These are phyloP conservation scores for Sarcomyxa edulis DNA, from an alignment of 768 basidiomycete species.

Conservation along the genomic window DNA sequence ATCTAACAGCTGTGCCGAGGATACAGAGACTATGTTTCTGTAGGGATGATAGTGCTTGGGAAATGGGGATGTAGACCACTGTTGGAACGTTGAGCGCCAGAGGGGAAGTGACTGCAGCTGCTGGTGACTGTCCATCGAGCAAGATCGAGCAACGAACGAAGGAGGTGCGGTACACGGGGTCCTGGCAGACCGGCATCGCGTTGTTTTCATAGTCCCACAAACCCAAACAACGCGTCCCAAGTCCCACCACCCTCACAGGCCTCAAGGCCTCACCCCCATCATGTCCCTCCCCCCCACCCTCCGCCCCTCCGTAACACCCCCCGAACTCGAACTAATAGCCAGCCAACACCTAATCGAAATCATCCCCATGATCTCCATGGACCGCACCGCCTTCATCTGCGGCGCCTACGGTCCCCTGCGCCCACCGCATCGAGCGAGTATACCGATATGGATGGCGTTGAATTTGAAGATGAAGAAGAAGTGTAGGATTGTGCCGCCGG, in stretches of 20 bases:
- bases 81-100: too few relatives aligned
- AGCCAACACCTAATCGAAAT: slow-evolving; percentile 83
- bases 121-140: too few relatives aligned
- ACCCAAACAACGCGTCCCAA: not conserved
- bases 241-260: too few relatives aligned
- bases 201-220: slow-evolving; percentile 5
- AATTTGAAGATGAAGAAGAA: slow-evolving; percentile 94
- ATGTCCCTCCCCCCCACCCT: slow-evolving; percentile 81
- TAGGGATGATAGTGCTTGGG: too few relatives aligned
- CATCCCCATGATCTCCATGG: slow-evolving; percentile 86
- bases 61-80: too few relatives aligned
- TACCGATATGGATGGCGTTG: slow-evolving; percentile 96
- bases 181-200: too few relatives aligned
- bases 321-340: slow-evolving; percentile 85
- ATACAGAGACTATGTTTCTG: too few relatives aligned
- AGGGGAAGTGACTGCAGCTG: too few relatives aligned
- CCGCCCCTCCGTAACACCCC: slow-evolving; percentile 68
- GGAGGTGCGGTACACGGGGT: too few relatives aligned
- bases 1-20: too few relatives aligned
- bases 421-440: slow-evolving; percentile 76
- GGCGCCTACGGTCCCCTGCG: slow-evolving; percentile 90
- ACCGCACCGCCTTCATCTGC: slow-evolving; percentile 87
- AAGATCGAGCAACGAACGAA: too few relatives aligned
- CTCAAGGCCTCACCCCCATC: not conserved
- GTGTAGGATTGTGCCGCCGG: slow-evolving; percentile 86